Evolutionary conservation across 202 grass and related monocot species (phyloP).

Genomic region (Panicum virgatum): DNA sequence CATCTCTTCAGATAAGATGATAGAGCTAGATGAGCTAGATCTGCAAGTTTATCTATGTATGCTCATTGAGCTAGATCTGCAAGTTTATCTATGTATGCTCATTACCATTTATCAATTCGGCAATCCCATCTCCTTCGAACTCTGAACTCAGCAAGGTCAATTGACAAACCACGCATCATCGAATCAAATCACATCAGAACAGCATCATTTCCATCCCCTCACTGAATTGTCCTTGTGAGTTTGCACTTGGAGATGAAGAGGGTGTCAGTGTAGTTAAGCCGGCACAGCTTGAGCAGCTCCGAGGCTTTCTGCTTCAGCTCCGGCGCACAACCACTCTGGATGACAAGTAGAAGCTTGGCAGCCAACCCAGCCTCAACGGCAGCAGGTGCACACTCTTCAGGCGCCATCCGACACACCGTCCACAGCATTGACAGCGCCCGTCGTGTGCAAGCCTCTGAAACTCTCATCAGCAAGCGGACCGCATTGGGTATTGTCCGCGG

Average conservation of each 20-base stretch:
- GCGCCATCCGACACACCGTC: constrained; percentile 75
- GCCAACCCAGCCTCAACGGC: constrained; percentile 80
- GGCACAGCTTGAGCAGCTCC: constrained; percentile 90
- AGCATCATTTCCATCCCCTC: constrained; percentile 9
- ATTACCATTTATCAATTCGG: constrained; percentile 7
- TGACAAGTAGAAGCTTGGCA: constrained; percentile 79
- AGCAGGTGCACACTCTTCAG: constrained; percentile 62
- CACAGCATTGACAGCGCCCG: constrained; percentile 72
- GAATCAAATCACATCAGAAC: constrained; percentile 19
- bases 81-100: constrained; percentile 12
- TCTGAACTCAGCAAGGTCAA: constrained; percentile 20
- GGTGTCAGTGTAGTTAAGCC: constrained; percentile 71
- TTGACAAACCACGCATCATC: not conserved
- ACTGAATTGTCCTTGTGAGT: constrained; percentile 94
- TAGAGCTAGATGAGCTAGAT: not conserved
- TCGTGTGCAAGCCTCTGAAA: constrained; percentile 75
- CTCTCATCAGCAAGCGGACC: constrained; percentile 77
- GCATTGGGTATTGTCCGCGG: constrained; percentile 68
- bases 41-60: too few species aligned
- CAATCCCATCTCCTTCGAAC: not conserved
- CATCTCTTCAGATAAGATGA: constrained; percentile 19
- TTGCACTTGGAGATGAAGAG: constrained; percentile 92
- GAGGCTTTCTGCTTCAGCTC: constrained; percentile 88
- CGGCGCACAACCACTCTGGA: constrained; percentile 74
- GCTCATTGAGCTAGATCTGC: too few species aligned